Percentiles rank a stretch among this genome's conserved stretches.
These are phyloP conservation scores for Diaporthe australafricana DNA, from an alignment of 2,329 filamentous ascomycete species.

Conservation along the genomic window DNA sequence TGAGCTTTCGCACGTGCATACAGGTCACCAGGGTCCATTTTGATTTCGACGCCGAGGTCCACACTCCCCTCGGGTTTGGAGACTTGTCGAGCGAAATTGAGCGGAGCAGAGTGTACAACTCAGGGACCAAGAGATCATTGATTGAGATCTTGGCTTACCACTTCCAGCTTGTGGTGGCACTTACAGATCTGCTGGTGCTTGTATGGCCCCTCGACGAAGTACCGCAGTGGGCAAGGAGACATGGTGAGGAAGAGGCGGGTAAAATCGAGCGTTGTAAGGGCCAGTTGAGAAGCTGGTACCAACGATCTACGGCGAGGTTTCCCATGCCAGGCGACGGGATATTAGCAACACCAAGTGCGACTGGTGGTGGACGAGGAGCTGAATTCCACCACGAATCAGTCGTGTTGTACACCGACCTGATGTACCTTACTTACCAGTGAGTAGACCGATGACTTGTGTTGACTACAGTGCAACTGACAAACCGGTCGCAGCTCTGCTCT, in stretches of 20 bases:
- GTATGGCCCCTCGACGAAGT: slow-evolving; percentile 58
- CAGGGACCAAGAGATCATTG: slow-evolving; percentile 56
- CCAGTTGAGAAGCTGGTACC: slow-evolving; percentile 54
- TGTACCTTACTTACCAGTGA: slow-evolving; percentile 65
- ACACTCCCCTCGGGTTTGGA: slow-evolving; percentile 53
- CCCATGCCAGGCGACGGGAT: slow-evolving; percentile 51
- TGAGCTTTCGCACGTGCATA: slow-evolving; percentile 49
- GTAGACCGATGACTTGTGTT: slow-evolving; percentile 37
- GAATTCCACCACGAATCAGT: slow-evolving; percentile 55
- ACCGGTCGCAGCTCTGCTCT: slow-evolving; percentile 19
- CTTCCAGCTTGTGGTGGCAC: slow-evolving; percentile 56
- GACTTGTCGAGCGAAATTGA: slow-evolving; percentile 57
- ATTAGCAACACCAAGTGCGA: slow-evolving; percentile 42
- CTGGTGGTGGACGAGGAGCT: slow-evolving; percentile 35
- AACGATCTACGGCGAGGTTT: slow-evolving; percentile 51
- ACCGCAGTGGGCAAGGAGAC: slow-evolving; percentile 52
- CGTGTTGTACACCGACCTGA: slow-evolving; percentile 58
- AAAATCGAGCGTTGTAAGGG: slow-evolving; percentile 51
- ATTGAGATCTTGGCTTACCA: slow-evolving; percentile 59
- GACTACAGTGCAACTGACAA: neutral
- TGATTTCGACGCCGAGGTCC: slow-evolving; percentile 42
- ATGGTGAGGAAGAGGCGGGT: slow-evolving; percentile 46
- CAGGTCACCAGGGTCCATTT: slow-evolving; percentile 49
- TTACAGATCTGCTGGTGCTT: slow-evolving; percentile 59
- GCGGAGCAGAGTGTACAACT: slow-evolving; percentile 57